Percentiles rank a stretch among this genome's conserved stretches.
Conservation (phyloP, 2,329 filamentous ascomycete species). For the Whalleya microplaca region DNA sequence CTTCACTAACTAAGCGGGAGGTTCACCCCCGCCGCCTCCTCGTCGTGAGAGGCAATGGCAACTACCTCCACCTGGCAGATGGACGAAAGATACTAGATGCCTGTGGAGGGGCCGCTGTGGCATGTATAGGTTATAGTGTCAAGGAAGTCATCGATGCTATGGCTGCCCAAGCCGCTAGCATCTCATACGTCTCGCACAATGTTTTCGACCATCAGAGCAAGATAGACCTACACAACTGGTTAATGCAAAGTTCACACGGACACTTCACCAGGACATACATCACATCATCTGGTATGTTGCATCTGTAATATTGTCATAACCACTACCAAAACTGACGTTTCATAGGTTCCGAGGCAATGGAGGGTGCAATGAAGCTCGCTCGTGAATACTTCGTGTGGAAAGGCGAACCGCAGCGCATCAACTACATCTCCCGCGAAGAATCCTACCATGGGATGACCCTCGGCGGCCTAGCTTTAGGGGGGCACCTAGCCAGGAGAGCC, state of each 20-base stretch:
- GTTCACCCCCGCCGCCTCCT: constrained; percentile 8
- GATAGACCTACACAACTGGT: constrained; percentile 49
- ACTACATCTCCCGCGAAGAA: constrained; percentile 66
- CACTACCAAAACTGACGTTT: neutral
- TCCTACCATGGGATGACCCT: constrained; percentile 75
- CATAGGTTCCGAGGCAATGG: constrained; percentile 68
- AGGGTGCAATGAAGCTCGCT: constrained; percentile 69
- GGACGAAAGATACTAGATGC: constrained; percentile 64
- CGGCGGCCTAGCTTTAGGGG: constrained; percentile 62
- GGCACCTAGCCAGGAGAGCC: constrained; percentile 60
- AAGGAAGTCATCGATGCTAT: constrained; percentile 64
- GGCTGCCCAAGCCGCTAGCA: constrained; percentile 48
- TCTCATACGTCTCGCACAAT: constrained; percentile 38
- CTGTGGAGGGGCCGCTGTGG: constrained; percentile 73
- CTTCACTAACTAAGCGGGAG: neutral
- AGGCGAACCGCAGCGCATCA: constrained; percentile 54
- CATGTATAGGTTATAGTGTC: constrained; percentile 71
- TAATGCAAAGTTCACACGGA: constrained; percentile 43
- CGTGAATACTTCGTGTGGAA: constrained; percentile 67
- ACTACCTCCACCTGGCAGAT: constrained; percentile 18
- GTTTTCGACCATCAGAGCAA: constrained; percentile 56
- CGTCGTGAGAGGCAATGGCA: constrained; percentile 17
- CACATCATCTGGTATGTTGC: constrained; percentile 36
- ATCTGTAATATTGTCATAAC: neutral
- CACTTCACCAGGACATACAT: constrained; percentile 45